Evolutionary conservation across 2,329 filamentous ascomycete genomes (phyloP), one percentile per base, ranked within the genome.

Genomic region (Xylariales sp.): DNA sequence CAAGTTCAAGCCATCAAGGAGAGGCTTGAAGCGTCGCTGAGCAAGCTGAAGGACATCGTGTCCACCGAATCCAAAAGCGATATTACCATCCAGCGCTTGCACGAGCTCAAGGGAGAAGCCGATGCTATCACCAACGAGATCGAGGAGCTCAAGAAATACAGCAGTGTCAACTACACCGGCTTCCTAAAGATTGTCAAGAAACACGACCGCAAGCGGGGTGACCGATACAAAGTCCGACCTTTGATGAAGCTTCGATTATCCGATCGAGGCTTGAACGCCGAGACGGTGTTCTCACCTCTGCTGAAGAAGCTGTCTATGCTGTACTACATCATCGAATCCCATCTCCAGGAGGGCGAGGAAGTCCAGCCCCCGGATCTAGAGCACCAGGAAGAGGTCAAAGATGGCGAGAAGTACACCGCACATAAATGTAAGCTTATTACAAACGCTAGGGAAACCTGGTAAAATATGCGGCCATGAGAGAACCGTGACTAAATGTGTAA

Each of bases 171-270:
- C 68, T 98, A 96, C 64, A 95, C 93, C 5, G 93, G 89, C 33
- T 95, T 97, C 65, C 76, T 96, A 57, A 98, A 98, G 73, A 95
- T 95, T 33, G 89, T 89, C 40, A 98, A 98, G 80, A 98, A 98
- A 69, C 93, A 98, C 65, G 93, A 98, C 65, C 86, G 93, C 49
- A 94, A 91, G 67, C 78, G 91, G 49, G 90, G 90, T 40, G 76
- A 81, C 48, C 76, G 81, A 37, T 97, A 97, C 70, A 88, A 84
- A 60, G 85, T 97, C 50, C 81, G 88, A 17, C 90, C 93, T 19
- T 82, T 97, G 69, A 82, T 97, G 65, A 87, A 95, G 66, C 84
- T 95, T 53, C 85, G 87, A 53, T 67, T 98, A 53, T 81, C 87
- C n/a, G 81, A 88, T 48, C 74, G 90, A 44, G 89, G 91, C 11